phyloP scores from a whole-genome alignment of 257 asterid genomes.

The Solanum rostratum region DNA sequence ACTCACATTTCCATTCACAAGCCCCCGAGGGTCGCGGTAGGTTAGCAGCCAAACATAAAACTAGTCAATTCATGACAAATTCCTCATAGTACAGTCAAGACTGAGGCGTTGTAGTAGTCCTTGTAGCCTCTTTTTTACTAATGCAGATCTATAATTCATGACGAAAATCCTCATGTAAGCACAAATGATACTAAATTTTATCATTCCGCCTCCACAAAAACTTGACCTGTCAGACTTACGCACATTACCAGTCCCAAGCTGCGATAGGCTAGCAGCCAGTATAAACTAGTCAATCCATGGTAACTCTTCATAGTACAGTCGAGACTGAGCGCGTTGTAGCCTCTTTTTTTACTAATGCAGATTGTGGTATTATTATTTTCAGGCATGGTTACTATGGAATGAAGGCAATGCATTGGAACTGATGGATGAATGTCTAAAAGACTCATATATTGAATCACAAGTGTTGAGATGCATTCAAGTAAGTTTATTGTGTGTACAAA shows the following conservation, averaged over 20 bases:
- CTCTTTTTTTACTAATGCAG: not conserved
- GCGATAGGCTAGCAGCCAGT: no score
- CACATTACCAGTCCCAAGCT: no score
- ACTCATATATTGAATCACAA: conserved; percentile 1
- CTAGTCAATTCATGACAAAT: not conserved
- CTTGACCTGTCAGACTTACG: no score
- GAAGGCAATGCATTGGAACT: conserved; percentile 1
- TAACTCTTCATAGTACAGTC: no score
- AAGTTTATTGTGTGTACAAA: conserved; percentile 14
- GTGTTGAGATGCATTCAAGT: conserved; percentile 8
- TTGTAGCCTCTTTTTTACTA: not conserved
- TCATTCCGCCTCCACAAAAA: no score
- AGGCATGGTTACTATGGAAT: conserved; percentile 21
- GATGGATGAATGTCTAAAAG: conserved; percentile 10
- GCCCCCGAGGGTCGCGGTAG: not conserved
- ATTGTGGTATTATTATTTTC: not conserved
- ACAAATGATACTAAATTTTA: no score
- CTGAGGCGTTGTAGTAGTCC: not conserved
- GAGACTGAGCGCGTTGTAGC: not conserved
- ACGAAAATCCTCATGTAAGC: not conserved
- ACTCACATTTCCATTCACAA: not conserved
- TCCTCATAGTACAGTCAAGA: not conserved
- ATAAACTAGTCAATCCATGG: no score
- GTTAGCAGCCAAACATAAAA: not conserved
- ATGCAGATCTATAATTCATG: not conserved